Conservation (phyloP, 2,329 filamentous ascomycete genomes). For the Talaromyces sp. region DNA sequence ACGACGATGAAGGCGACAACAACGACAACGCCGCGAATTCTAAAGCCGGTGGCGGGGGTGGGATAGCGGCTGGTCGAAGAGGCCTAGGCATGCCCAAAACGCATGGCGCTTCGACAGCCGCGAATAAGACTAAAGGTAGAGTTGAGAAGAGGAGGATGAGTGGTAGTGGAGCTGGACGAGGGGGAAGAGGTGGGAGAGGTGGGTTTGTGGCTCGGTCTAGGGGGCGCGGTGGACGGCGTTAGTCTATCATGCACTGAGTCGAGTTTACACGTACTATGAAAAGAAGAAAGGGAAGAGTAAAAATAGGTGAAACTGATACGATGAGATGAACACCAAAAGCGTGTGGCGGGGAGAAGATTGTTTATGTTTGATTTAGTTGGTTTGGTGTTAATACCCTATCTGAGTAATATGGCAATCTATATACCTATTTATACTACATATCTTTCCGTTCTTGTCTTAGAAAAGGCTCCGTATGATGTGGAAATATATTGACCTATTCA, state of each 20-base stretch:
- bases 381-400: conserved; percentile 4
- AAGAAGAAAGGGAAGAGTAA: background rate
- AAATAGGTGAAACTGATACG: background rate
- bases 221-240: conserved; percentile 2
- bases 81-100: conserved; percentile 28
- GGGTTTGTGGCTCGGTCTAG: conserved; percentile 8
- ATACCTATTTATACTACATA: background rate
- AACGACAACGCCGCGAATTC: conserved; percentile 21
- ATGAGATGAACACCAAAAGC: background rate
- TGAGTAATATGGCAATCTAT: background rate
- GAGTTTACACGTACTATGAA: background rate
- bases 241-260: background rate
- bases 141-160: conserved; percentile 28
- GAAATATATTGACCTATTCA: background rate
- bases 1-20: conserved; percentile 41
- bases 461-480: background rate
- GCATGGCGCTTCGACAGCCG: conserved; percentile 21
- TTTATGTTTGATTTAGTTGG: background rate
- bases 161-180: conserved; percentile 22
- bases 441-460: background rate
- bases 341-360: background rate
- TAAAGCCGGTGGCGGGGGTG: background rate
- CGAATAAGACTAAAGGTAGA: conserved; percentile 21
- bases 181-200: background rate
- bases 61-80: conserved; percentile 20